Conservation (phyloP, 1,284 basidiomycete genomes). For the Chondrostereum purpureum region DNA sequence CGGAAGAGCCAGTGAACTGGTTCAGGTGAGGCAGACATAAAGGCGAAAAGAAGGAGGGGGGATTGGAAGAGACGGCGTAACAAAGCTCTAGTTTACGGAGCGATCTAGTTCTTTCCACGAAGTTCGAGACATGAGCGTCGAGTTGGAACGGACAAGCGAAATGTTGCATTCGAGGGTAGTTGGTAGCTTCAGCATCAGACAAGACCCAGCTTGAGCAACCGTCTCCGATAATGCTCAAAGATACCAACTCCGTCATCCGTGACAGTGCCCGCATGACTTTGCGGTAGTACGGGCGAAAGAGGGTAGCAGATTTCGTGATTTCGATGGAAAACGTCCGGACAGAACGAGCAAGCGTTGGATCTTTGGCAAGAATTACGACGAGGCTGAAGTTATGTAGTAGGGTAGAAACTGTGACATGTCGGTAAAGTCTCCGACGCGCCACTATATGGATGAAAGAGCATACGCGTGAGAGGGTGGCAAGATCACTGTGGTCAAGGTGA, state of each 20-base stretch:
- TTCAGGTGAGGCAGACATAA: conserved; percentile 43
- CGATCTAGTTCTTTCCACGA: conserved; percentile 45
- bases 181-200: conserved; percentile 20
- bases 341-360: conserved; percentile 44
- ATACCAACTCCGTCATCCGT: conserved; percentile 50
- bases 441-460: conserved; percentile 34
- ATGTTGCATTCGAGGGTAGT: conserved; percentile 41
- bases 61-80: conserved; percentile 24
- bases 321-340: conserved; percentile 57
- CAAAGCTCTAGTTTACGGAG: conserved; percentile 49
- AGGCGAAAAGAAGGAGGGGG: conserved; percentile 24
- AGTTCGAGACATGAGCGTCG: conserved; percentile 47
- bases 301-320: conserved; percentile 31
- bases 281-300: conserved; percentile 41
- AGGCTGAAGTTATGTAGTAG: conserved; percentile 38
- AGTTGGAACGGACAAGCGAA: conserved; percentile 55
- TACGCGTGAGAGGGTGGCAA: conserved; percentile 42
- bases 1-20: conserved; percentile 54
- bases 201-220: conserved; percentile 48
- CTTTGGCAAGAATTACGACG: conserved; percentile 47
- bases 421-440: conserved; percentile 58
- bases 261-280: conserved; percentile 45
- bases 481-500: conserved; percentile 29
- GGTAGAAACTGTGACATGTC: conserved; percentile 41
- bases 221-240: conserved; percentile 52